These are phyloP conservation scores for Alternaria ethzedia DNA, from an alignment of 2,329 filamentous ascomycete genomes.

Conservation along the genomic window DNA sequence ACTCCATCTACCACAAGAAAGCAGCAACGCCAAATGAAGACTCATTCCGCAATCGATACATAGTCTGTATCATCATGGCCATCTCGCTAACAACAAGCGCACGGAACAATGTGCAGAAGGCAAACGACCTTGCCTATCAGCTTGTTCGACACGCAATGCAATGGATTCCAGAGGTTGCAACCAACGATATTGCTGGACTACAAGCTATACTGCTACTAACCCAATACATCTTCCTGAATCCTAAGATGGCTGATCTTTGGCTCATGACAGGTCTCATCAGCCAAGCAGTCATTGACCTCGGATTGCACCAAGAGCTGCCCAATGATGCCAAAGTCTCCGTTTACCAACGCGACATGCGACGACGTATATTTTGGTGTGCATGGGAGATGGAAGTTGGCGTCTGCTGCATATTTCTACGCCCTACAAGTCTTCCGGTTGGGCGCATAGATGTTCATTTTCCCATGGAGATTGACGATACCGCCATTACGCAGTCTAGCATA, in stretches of 20 bases:
- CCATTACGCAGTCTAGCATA: slow-evolving; percentile 37
- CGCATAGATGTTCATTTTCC: slow-evolving; percentile 41
- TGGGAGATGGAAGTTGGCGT: slow-evolving; percentile 49
- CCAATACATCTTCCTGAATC: slow-evolving; percentile 47
- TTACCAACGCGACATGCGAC: slow-evolving; percentile 46
- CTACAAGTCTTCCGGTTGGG: slow-evolving; percentile 39
- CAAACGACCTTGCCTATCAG: slow-evolving; percentile 41
- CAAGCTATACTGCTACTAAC: slow-evolving; percentile 45
- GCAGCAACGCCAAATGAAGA: slow-evolving; percentile 31
- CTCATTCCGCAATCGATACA: slow-evolving; percentile 40
- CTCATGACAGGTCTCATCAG: slow-evolving; percentile 46
- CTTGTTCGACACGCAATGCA: slow-evolving; percentile 46
- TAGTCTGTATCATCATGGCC: slow-evolving; percentile 48
- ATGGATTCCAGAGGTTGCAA: slow-evolving; percentile 45
- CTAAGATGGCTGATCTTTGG: slow-evolving; percentile 46
- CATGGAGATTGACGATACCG: slow-evolving; percentile 42
- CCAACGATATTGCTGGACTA: slow-evolving; percentile 44
- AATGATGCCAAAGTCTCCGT: slow-evolving; percentile 32
- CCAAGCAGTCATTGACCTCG: slow-evolving; percentile 46
- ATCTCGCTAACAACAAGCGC: slow-evolving; percentile 46
- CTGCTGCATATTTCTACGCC: slow-evolving; percentile 42
- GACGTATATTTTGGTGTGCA: slow-evolving; percentile 46
- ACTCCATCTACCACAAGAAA: slow-evolving; percentile 40
- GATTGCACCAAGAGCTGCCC: slow-evolving; percentile 46
- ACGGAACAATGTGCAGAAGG: slow-evolving; percentile 40